Percentiles rank a stretch among this genome's conserved stretches.
Evolutionary conservation across 176 grass and related monocot genomes (phyloP).

Genomic region (Pontederia crassipes): DNA sequence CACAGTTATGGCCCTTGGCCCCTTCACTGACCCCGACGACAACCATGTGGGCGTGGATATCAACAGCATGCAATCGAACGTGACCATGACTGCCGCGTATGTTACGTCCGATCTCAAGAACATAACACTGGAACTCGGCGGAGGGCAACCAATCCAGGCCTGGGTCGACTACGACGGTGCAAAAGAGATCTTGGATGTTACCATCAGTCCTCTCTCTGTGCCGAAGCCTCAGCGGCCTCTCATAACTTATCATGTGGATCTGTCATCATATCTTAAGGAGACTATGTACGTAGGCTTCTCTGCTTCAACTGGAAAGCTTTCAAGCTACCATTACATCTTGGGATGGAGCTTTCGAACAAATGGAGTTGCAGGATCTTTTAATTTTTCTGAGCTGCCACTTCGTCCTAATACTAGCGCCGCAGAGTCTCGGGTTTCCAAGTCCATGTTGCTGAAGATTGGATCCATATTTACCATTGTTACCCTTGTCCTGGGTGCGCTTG

Average conservation of each 20-base stretch:
- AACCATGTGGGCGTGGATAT: slow-evolving; percentile 36
- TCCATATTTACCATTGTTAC: slow-evolving; percentile 9
- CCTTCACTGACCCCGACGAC: slow-evolving; percentile 19
- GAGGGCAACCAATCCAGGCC: slow-evolving; percentile 26
- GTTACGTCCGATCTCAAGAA: slow-evolving; percentile 1
- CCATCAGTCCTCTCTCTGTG: neutral
- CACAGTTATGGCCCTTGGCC: slow-evolving; percentile 25
- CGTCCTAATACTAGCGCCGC: slow-evolving; percentile 5
- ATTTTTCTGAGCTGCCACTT: slow-evolving; percentile 13
- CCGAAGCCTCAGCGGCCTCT: slow-evolving; percentile 19
- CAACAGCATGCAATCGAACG: slow-evolving; percentile 20
- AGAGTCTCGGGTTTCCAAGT: neutral
- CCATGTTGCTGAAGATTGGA: slow-evolving; percentile 9
- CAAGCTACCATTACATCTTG: slow-evolving; percentile 26
- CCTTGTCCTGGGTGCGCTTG: neutral
- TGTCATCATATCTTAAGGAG: slow-evolving; percentile 16
- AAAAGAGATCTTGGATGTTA: slow-evolving; percentile 11
- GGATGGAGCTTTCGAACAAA: slow-evolving; percentile 43
- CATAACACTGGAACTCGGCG: slow-evolving; percentile 4
- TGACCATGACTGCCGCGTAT: slow-evolving; percentile 11
- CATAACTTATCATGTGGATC: slow-evolving; percentile 19
- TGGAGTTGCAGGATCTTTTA: slow-evolving; percentile 8
- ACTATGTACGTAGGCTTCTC: slow-evolving; percentile 30
- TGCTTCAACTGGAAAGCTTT: slow-evolving; percentile 5
- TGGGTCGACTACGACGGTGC: slow-evolving; percentile 36